Evolutionary conservation across 2,329 filamentous ascomycete genomes (phyloP).

Genomic region (Chrysosphaeria jannelii): DNA sequence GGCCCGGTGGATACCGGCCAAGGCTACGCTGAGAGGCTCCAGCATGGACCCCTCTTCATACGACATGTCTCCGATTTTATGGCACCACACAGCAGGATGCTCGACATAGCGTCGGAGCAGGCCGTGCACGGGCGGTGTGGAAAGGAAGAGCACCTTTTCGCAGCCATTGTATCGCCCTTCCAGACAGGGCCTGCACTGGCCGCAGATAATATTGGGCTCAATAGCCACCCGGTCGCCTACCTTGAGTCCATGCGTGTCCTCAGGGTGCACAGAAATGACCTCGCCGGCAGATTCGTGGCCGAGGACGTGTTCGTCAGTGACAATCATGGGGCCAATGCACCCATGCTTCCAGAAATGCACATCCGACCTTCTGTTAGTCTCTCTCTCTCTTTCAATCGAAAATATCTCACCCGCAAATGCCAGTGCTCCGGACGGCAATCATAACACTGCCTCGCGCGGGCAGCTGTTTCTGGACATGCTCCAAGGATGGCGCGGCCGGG

Average conservation of each 20-base stretch:
- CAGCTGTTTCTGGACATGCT: slow-evolving; percentile 44
- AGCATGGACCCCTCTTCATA: slow-evolving; percentile 77
- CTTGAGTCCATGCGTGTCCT: slow-evolving; percentile 34
- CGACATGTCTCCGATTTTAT: slow-evolving; percentile 70
- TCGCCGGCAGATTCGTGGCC: slow-evolving; percentile 81
- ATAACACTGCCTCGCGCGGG: slow-evolving; percentile 62
- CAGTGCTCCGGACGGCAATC: slow-evolving; percentile 70
- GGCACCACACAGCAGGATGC: slow-evolving; percentile 82
- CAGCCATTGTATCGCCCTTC: slow-evolving; percentile 91
- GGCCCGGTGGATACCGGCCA: slow-evolving; percentile 66
- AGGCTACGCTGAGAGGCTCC: slow-evolving; percentile 67
- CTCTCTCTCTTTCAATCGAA: no score
- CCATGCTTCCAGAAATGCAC: slow-evolving; percentile 95
- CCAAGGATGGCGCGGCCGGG: slow-evolving; percentile 43
- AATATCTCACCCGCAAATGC: slow-evolving; percentile 83
- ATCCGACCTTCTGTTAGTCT: slow-evolving; percentile 70
- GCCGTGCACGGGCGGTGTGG: slow-evolving; percentile 67
- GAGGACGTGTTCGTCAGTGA: slow-evolving; percentile 63
- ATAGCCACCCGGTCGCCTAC: slow-evolving; percentile 76
- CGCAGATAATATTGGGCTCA: slow-evolving; percentile 83
- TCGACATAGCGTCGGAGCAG: slow-evolving; percentile 79
- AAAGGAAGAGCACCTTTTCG: slow-evolving; percentile 58
- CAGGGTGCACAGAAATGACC: slow-evolving; percentile 43
- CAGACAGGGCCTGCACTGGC: slow-evolving; percentile 66
- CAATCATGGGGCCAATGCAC: slow-evolving; percentile 88